Evolutionary conservation across 169 alveolate genomes (phyloP).

Genomic region (Eimeria praecox): DNA sequence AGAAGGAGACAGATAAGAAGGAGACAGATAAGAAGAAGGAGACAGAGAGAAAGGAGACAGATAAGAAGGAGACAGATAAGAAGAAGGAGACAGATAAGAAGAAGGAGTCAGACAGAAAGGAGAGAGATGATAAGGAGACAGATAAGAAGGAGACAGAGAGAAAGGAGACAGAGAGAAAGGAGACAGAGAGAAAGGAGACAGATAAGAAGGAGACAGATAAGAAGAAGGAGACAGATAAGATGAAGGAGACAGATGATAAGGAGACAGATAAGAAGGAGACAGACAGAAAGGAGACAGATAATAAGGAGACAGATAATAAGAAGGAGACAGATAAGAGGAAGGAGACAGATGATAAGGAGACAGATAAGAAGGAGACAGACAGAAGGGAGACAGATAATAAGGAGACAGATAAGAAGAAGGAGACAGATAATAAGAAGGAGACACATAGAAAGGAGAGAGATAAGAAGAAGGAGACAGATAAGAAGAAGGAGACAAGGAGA

Average conservation of each 20-base stretch:
- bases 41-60: background rate
- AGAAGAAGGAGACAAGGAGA: background rate
- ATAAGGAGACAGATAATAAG: background rate
- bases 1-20: too few relatives aligned
- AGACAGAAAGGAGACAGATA: too few relatives aligned
- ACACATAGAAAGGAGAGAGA: background rate
- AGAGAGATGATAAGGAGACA: background rate
- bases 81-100: too few relatives aligned
- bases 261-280: too few relatives aligned
- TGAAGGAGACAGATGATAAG: background rate
- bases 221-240: background rate
- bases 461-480: background rate
- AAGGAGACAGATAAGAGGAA: background rate
- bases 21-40: background rate
- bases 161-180: background rate
- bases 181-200: background rate
- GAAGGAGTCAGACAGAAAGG: background rate
- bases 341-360: background rate
- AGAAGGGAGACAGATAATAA: background rate
- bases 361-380: background rate
- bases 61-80: background rate
- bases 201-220: background rate
- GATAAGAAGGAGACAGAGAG: too few relatives aligned
- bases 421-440: too few relatives aligned
- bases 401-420: background rate